A percentile compares a stretch with the other conserved stretches of the same genome.
Evolutionary conservation across 2,329 filamentous ascomycete genomes (phyloP).

Genomic region (Phaeosphaeriaceae sp.): DNA sequence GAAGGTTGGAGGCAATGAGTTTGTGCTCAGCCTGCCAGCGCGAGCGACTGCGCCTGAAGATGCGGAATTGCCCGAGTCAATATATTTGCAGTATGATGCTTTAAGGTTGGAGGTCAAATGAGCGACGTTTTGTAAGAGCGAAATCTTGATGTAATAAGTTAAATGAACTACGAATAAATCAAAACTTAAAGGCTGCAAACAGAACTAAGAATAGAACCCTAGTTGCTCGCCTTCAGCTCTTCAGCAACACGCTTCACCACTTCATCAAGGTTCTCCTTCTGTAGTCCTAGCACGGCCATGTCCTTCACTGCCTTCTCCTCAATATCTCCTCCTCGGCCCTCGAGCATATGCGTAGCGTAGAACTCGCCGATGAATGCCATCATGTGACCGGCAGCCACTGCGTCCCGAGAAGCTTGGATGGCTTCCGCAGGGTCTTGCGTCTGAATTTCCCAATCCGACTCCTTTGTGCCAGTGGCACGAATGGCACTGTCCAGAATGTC

Average conservation of each 20-base stretch:
- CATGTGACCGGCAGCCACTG: constrained; percentile 52
- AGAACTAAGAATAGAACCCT: not conserved
- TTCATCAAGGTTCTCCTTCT: constrained; percentile 65
- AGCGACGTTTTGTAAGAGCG: not conserved
- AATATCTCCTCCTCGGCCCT: constrained; percentile 13
- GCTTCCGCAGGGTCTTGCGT: constrained; percentile 56
- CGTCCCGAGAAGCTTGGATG: constrained; percentile 56
- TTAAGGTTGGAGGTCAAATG: constrained; percentile 62
- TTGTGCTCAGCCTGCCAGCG: constrained; percentile 64
- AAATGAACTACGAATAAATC: not conserved
- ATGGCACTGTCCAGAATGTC: constrained; percentile 9
- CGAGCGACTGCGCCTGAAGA: constrained; percentile 66
- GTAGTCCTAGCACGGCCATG: constrained; percentile 58
- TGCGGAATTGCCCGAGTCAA: constrained; percentile 60
- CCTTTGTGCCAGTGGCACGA: constrained; percentile 7
- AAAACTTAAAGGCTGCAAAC: not conserved
- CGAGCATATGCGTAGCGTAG: constrained; percentile 26
- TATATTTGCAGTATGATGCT: constrained; percentile 71
- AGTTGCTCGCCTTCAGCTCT: not conserved
- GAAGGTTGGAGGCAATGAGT: constrained; percentile 59
- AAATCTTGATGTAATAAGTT: not conserved
- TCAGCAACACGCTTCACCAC: constrained; percentile 51
- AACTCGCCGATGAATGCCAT: constrained; percentile 52
- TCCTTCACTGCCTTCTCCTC: constrained; percentile 6
- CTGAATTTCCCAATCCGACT: constrained; percentile 48